Evolutionary conservation across 2,329 filamentous ascomycete species (phyloP), one percentile per base, ranked within the genome.

Genomic region (Apiospora koreana): DNA sequence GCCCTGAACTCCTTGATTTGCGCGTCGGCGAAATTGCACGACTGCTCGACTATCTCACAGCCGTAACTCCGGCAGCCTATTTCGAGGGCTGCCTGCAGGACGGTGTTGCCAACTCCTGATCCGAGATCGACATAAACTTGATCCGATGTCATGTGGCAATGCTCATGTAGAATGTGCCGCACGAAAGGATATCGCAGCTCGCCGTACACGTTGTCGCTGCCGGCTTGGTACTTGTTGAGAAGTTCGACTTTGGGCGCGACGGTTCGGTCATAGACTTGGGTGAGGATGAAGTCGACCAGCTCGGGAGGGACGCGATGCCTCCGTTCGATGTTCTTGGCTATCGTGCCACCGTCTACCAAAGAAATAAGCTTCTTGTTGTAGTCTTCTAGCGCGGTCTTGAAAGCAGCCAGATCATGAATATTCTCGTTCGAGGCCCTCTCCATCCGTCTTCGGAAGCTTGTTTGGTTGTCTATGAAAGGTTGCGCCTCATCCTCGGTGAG

Each of bases 51-150:
- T 87, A 97, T 94, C 81, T 99, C 96, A 77, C 95, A 97, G 38
- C 96, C 96, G 92, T 94, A 98, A 80, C 93, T 95, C 79, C 97
- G 94, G 80, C 94, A 97, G 23, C 96, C 96, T 68, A 95, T 91
- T 80, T 99, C 94, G 25, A 99, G 87, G 0, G 96, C 96, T 2
- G 95, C 94, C 80, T 99, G 96, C 67, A 99, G 85, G 35, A 96
- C 94, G 2, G 98, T 95, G 78, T 98, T 99, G 65, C 95, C 96
- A 21, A 98, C 96, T 41, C 96, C 96, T 1, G 95, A 98, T 66
- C 96, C 96, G 18, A 99, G 87, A 78, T 99, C 96, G 71, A 99
- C 91, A 79, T 99, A 98, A 46, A 97, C 90, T 75, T 97, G 93
- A 67, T 91, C 88, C 0, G 93, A 95, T 71, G 89, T 94, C 80